Evolutionary conservation across 106 monocot genomes (phyloP), one percentile per base, ranked within the genome.

Genomic region (Amphibolis antarctica): DNA sequence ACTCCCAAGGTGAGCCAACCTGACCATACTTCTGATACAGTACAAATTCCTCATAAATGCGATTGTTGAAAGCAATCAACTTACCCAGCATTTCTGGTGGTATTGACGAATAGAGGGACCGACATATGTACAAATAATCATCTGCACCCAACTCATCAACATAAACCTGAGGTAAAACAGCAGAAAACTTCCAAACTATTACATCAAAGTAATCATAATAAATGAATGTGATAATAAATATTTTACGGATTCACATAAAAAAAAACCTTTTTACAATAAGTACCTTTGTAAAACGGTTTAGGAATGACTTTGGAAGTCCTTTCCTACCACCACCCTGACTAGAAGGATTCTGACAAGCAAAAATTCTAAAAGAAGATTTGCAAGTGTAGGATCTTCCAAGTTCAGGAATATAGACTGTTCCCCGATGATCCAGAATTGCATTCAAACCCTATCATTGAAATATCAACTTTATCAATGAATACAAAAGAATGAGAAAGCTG

Each of bases 321-420:
- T 98, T 98, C 67, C 96, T 86, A 29, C 96, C 96, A 59, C 96
- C 86, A 59, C 96, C 96, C 59, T 98, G 96, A 70, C 66, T 74
- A 25, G 96, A 80, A 46, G 96, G 96, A 78, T 98, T 98, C 45
- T 98, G 96, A 70, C 96, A 98, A 51, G 96, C 96, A 85, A 98
- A 98, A 65, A 98, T 67, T 76, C 87, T 74, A 46, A 98, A 98
- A 6, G 96, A 84, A 55, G 75, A 36, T 42, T 84, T 78, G 42
- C 96, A 98, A 64, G 87, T 86, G 46, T 78, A 90, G 7, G 82
- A 85, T 52, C 28, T 5, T 23, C 78, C 82, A 42, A 91, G 68
- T 68, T 98, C 96, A 30, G 96, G 96, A 55, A 98, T 86, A 70
- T 77, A 98, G 23, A 98, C 90, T 71, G 90, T 90, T 53, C 90